Percentiles rank a stretch among this genome's conserved stretches.
These are phyloP conservation scores for Gillenia trifoliata DNA, from an alignment of 306 rosid genomes.

Conservation along the genomic window DNA sequence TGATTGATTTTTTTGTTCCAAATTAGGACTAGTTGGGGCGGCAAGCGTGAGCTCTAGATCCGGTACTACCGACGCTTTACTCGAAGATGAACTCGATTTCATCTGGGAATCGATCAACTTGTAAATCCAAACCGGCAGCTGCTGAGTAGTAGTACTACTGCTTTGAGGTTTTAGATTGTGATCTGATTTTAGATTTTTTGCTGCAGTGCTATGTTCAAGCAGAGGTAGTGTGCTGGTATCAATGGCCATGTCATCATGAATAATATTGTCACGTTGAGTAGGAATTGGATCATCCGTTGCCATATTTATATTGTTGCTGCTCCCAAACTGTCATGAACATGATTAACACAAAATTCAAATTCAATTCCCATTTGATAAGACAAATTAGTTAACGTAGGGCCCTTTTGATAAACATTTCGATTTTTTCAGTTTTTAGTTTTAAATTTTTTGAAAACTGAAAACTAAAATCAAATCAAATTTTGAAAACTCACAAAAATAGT, in stretches of 20 bases:
- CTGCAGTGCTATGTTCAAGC: slow-evolving; percentile 11
- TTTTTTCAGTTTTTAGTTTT: too few relatives aligned
- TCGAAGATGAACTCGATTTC: slow-evolving; percentile 18
- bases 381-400: too few relatives aligned
- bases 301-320: slow-evolving; percentile 12
- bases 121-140: slow-evolving; percentile 34
- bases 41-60: slow-evolving; percentile 82
- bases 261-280: slow-evolving; percentile 17
- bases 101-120: slow-evolving; percentile 35
- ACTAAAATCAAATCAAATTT: too few relatives aligned
- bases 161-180: slow-evolving; percentile 5
- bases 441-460: too few relatives aligned
- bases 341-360: not conserved
- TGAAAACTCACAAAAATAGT: too few relatives aligned
- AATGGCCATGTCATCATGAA: not conserved
- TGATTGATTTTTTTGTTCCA: slow-evolving; percentile 38
- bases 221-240: slow-evolving; percentile 18
- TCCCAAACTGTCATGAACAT: slow-evolving; percentile 41
- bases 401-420: too few relatives aligned
- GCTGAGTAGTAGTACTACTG: not conserved
- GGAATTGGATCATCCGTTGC: not conserved
- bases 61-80: slow-evolving; percentile 24
- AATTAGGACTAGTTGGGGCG: slow-evolving; percentile 33
- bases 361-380: not conserved
- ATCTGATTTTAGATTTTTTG: slow-evolving; percentile 22